These are phyloP conservation scores for Eucalyptus regnans DNA, from an alignment of 345 rosid species.

Conservation along the genomic window DNA sequence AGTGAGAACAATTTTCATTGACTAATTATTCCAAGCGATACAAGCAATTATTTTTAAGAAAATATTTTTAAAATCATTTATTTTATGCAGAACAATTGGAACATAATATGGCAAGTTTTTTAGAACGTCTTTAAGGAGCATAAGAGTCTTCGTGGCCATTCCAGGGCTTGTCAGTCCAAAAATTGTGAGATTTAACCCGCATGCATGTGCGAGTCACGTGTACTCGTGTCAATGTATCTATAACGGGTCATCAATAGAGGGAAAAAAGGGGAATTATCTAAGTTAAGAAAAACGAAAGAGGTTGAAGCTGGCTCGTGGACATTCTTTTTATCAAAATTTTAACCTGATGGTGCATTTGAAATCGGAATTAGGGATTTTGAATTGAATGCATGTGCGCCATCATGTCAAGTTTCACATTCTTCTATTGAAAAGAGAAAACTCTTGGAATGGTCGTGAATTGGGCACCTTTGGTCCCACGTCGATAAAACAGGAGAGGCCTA, in stretches of 20 bases:
- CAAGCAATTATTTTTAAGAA: too few relatives aligned
- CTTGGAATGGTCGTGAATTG: background rate
- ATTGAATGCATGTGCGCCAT: background rate
- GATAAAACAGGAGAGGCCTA: accelerated
- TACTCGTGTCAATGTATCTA: background rate
- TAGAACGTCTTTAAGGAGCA: too few relatives aligned
- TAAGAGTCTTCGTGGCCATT: background rate
- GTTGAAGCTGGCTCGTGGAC: background rate
- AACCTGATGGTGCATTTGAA: background rate
- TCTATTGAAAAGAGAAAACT: background rate
- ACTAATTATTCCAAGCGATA: too few relatives aligned
- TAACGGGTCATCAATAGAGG: background rate
- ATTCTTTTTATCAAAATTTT: background rate
- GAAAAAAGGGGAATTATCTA: background rate
- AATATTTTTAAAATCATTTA: too few relatives aligned
- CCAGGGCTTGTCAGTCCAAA: background rate
- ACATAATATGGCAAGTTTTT: too few relatives aligned
- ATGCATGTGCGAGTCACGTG: background rate
- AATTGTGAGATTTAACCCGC: background rate
- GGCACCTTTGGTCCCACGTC: background rate
- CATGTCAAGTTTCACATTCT: background rate
- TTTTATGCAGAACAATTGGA: too few relatives aligned
- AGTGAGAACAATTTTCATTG: too few relatives aligned
- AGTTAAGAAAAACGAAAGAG: background rate
- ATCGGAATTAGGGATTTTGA: background rate